phyloP scores from a whole-genome alignment of 225 moss, liverwort and hornwort genomes.

The Ulota crispa region DNA sequence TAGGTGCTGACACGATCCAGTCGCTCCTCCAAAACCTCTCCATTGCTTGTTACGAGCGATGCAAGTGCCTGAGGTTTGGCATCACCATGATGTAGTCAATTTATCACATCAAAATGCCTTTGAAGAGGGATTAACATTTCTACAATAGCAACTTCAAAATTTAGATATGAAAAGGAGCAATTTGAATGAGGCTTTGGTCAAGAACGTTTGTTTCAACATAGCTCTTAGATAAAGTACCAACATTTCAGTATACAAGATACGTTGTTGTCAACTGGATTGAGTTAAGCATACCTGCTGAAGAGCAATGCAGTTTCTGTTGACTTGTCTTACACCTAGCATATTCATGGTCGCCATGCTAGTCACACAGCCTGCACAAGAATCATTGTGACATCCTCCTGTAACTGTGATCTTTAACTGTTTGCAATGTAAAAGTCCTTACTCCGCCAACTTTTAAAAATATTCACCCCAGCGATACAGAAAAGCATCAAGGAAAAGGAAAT shows the following conservation, averaged over 20 bases:
- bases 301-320: constrained; percentile 84
- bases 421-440: constrained; percentile 2
- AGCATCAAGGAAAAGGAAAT: not conserved
- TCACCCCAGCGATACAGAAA: not conserved
- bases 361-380: constrained; percentile 56
- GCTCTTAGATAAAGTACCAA: constrained; percentile 7
- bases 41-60: constrained; percentile 69
- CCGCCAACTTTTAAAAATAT: not conserved
- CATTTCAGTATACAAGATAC: constrained; percentile 4
- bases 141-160: not conserved
- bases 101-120: not conserved
- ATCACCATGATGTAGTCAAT: constrained; percentile 4
- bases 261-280: not conserved
- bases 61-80: constrained; percentile 68
- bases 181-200: not conserved
- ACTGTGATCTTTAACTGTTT: not conserved
- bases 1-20: constrained; percentile 85
- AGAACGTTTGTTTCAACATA: not conserved
- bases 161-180: not conserved
- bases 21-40: constrained; percentile 68
- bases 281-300: constrained; percentile 68
- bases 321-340: constrained; percentile 87
- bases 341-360: constrained; percentile 72
- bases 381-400: not conserved
- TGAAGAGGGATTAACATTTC: not conserved